Evolutionary conservation across 768 basidiomycete genomes (phyloP), one percentile per base, ranked within the genome.

Genomic region (Porphyrellus cyaneotinctus): DNA sequence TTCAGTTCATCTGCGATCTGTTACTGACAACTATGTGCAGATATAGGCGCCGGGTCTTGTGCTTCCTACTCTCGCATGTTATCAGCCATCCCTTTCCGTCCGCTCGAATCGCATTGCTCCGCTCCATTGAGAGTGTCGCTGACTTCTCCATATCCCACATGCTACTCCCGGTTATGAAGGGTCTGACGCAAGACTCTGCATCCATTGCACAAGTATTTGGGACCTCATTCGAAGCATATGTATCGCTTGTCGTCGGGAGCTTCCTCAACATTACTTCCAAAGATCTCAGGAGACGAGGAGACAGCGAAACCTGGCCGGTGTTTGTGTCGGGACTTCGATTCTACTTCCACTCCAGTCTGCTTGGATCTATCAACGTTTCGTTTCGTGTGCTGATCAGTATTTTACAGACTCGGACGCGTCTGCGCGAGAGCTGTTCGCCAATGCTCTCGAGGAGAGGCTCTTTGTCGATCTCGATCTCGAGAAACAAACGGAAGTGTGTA

Each of bases 11-110:
- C 70, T 43, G 55, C 67, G 2, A 74, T 76, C 7, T 4, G 12
- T 20, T 2, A 35, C 12, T 66, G 48, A 49, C 33, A 4, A 3
- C 22, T 23, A 26, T 52, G 24, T 51, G 7, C 36, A 91, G 91
- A 49, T 84, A 85, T 67, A 89, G 83, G 63, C 79, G 80, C 54
- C 79, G 84, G 13, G 72, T 94, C 38, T 62, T 90, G 37, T 91
- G 86, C 63, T 93, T 80, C 67, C 67, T 97, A 0, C 71, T 90
- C 7, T 94, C 94, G 2, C 95, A 97, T 65, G 75, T 87, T 57
- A 76, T 78, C 43, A 78, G 81, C 5, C 78, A 87, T 57, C 69
- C 74, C 2, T 63, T 79, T 4, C 67, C 78, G 3, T 52, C 61
- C 1, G 75, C 79, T 17, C 81, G 84, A 54, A 63, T 80, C 12